Evolutionary conservation across 768 basidiomycete species (phyloP).

Genomic region (Termitomyces sp.): DNA sequence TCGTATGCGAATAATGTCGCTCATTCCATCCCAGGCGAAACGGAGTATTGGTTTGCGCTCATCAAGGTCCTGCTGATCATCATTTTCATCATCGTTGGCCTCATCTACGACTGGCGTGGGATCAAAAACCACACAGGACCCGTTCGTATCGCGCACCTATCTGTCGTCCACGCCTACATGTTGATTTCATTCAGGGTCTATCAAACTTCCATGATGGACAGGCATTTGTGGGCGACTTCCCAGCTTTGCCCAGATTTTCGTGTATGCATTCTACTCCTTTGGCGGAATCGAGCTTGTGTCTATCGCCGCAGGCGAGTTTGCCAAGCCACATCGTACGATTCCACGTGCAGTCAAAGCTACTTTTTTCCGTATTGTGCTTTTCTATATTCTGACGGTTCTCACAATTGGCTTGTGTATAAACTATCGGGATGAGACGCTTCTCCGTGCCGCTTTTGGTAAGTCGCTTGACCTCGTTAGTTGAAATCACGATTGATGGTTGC

Average conservation of each 20-base stretch:
- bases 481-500: neutral
- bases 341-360: slow-evolving; percentile 66
- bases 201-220: slow-evolving; percentile 46
- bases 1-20: neutral
- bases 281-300: slow-evolving; percentile 69
- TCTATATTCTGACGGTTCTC: slow-evolving; percentile 61
- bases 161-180: no score
- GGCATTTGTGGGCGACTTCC: slow-evolving; percentile 51
- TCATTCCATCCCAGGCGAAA: slow-evolving; percentile 38
- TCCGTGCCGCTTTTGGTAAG: slow-evolving; percentile 41
- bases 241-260: slow-evolving; percentile 53
- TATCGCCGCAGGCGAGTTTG: slow-evolving; percentile 69
- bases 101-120: slow-evolving; percentile 62
- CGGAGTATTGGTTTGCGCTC: slow-evolving; percentile 60
- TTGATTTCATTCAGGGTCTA: no score
- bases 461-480: no score
- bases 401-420: slow-evolving; percentile 67
- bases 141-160: slow-evolving; percentile 31
- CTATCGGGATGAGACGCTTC: slow-evolving; percentile 49
- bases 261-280: slow-evolving; percentile 69
- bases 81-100: slow-evolving; percentile 58
- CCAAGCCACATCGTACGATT: slow-evolving; percentile 57
- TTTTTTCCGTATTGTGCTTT: slow-evolving; percentile 61
- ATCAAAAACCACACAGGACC: slow-evolving; percentile 58
- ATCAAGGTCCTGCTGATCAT: slow-evolving; percentile 62